Percentiles rank a stretch among this genome's conserved stretches.
phyloP scores from a whole-genome alignment of 2,329 filamentous ascomycete species.

The Clonostachys rhizophaga region DNA sequence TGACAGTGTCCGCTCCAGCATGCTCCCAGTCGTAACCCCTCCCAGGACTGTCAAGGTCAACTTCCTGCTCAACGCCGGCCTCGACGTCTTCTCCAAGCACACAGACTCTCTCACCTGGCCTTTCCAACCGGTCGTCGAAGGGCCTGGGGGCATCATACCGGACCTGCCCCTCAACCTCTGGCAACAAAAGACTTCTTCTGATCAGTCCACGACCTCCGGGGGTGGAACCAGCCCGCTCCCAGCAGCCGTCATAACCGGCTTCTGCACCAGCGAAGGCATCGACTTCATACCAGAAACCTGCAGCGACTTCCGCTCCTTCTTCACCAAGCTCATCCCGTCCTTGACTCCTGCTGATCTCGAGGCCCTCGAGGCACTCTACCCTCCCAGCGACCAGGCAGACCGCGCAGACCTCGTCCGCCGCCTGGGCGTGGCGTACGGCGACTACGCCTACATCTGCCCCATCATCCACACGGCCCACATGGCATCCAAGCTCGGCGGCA shows the following conservation, averaged over 20 bases:
- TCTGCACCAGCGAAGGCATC: conserved; percentile 66
- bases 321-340: conserved; percentile 54
- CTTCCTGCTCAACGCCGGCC: conserved; percentile 41
- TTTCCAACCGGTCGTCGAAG: conserved; percentile 65
- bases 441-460: conserved; percentile 62
- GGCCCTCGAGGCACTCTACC: conserved; percentile 55
- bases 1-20: conserved; percentile 29
- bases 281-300: conserved; percentile 52
- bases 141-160: conserved; percentile 45
- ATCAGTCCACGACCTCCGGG: conserved; percentile 27
- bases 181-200: conserved; percentile 23
- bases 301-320: conserved; percentile 53
- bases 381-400: conserved; percentile 42
- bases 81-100: conserved; percentile 36
- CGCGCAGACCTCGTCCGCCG: conserved; percentile 28
- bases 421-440: conserved; percentile 55
- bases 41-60: conserved; percentile 18
- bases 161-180: conserved; percentile 56
- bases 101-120: conserved; percentile 47
- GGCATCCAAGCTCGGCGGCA: conserved; percentile 12
- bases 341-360: conserved; percentile 46
- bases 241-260: conserved; percentile 57
- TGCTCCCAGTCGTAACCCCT: background rate
- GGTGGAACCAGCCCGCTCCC: background rate
- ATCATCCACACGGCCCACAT: conserved; percentile 55